Base-by-base conservation (phyloP, 306 rosid genomes). In the Pterocarpus macrocarpus region DNA sequence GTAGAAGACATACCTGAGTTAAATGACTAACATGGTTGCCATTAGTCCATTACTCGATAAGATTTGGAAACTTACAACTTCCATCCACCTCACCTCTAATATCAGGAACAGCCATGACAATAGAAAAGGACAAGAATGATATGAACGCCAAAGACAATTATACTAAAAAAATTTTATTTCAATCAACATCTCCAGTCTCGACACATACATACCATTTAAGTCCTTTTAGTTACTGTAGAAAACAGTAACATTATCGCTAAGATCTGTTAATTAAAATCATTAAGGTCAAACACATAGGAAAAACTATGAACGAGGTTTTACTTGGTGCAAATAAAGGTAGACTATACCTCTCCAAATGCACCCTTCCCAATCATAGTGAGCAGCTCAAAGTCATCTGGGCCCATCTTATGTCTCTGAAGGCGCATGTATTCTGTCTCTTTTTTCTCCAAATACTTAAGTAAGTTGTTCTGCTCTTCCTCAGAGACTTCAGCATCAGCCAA, bases 381-480 rank as follows among this genome's bases (percentile, higher is more conserved):
- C 33, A 88, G 94, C 75, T 91, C 93, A 67, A 93, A 93, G 87
- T 93, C 98, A 78, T 91, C 98, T n/a, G 88, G 91, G 0, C 98
- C 98, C 94, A 93, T 91, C 85, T 93, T 93, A 86, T 86, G 97
- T 69, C 98, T 86, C 87, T 88, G 92, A 72, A 88, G 86, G 17
- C 95, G 98, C 97, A 93, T 93, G 62, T 88, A 88, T 81, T 93
- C 98, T n/a, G 94, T 91, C 89, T 93, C 98, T 80, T 90, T 90
- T 87, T 85, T 81, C 84, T 93, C 98, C 80, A 93, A 88, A 89
- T 90, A 78, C 77, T 91, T 88, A 55, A 93, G 81, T 55, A 93
- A 84, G 73, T 93, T 89, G 87, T 80, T 90, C 72, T 93, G 94
- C 64, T 91, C 98, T 88, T 93, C 97, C 87, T 82, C 90, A 4